Conservation (phyloP, 768 basidiomycete genomes). For the Lepiota venenata region DNA sequence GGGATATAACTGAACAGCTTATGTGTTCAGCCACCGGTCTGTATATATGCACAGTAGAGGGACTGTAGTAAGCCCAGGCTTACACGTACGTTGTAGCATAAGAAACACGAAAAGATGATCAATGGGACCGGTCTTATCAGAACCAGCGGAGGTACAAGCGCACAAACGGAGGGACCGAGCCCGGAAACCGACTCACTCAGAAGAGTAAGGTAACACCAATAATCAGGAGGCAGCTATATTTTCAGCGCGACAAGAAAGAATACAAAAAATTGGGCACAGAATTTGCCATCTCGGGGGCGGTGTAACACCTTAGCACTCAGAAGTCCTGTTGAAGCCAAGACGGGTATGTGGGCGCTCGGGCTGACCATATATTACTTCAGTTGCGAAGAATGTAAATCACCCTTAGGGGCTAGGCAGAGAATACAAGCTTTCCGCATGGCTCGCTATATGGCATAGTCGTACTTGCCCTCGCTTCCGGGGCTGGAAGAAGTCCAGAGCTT, state of each 20-base stretch:
- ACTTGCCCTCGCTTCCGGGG: slow-evolving; percentile 38
- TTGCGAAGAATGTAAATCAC: slow-evolving; percentile 29
- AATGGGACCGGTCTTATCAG: slow-evolving; percentile 31
- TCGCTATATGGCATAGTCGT: no score
- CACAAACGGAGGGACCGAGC: slow-evolving; percentile 25
- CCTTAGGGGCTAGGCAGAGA: slow-evolving; percentile 35
- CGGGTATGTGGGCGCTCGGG: neutral
- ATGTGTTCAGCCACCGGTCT: no score
- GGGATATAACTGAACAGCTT: no score
- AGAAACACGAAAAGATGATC: slow-evolving; percentile 34
- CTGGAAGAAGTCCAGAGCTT: slow-evolving; percentile 36
- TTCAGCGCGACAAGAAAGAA: slow-evolving; percentile 17
- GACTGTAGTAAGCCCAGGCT: no score
- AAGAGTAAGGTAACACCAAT: slow-evolving; percentile 27
- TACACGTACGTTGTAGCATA: no score
- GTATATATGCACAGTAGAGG: no score
- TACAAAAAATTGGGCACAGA: neutral
- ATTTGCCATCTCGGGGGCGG: slow-evolving; percentile 30
- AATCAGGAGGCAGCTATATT: slow-evolving; percentile 30
- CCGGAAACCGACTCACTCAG: slow-evolving; percentile 22
- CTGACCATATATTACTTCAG: slow-evolving; percentile 14
- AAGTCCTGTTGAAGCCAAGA: neutral
- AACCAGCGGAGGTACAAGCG: slow-evolving; percentile 32
- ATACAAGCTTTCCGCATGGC: slow-evolving; percentile 27
- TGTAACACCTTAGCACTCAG: slow-evolving; percentile 31